phyloP scores from a whole-genome alignment of 2,329 filamentous ascomycete genomes.

The Ceratocystis huliohia region DNA sequence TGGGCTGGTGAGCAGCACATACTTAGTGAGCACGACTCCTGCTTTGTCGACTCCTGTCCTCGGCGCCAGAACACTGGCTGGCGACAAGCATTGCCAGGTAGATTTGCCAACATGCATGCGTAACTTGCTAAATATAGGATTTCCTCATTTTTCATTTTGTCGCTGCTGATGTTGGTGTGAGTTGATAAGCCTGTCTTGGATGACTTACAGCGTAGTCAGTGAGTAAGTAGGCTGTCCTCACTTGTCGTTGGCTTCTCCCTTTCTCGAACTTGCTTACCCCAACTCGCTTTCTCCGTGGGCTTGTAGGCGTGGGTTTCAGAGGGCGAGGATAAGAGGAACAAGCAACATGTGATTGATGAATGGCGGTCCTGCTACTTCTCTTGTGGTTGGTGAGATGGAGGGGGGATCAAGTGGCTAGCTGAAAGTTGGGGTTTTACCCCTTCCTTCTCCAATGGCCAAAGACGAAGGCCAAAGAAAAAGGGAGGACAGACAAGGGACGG shows the following conservation, averaged over 20 bases:
- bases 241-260: neutral
- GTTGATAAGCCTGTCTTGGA: no score
- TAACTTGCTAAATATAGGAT: no score
- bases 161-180: no score
- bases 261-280: neutral
- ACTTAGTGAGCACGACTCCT: no score
- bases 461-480: neutral
- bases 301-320: neutral
- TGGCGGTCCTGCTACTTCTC: neutral
- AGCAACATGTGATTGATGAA: neutral
- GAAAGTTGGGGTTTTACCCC: neutral
- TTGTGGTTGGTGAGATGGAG: conserved; percentile 1
- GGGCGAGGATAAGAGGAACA: neutral
- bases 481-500: no score
- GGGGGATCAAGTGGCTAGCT: neutral
- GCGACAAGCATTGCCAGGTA: no score
- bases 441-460: no score
- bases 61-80: no score
- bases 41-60: no score
- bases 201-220: neutral
- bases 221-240: neutral
- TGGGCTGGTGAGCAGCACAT: no score
- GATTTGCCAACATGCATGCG: no score
- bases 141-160: no score
- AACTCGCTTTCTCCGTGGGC: neutral